These are phyloP conservation scores for Aureobasidium pullulans DNA, from an alignment of 2,329 filamentous ascomycete genomes.

Conservation along the genomic window DNA sequence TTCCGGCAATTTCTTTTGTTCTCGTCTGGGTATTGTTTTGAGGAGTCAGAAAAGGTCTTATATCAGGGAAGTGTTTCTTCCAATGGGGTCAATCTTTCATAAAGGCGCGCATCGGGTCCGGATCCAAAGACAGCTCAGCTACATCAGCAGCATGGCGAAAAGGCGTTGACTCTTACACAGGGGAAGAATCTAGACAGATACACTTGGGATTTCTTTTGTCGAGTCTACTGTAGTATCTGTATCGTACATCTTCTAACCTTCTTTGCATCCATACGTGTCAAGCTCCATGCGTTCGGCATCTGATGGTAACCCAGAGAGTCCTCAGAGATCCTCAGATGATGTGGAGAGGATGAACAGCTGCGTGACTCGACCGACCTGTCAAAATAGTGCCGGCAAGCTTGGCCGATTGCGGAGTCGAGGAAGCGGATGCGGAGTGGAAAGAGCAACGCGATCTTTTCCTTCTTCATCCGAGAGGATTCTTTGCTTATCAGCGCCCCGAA, in stretches of 20 bases:
- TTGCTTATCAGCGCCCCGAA: slow-evolving; percentile 9
- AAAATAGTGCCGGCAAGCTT: not conserved
- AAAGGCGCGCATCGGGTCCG: slow-evolving; percentile 6
- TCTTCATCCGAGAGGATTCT: not conserved
- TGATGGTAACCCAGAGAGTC: too few relatives aligned
- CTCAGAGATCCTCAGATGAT: not conserved
- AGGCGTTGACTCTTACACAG: slow-evolving; percentile 3
- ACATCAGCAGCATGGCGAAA: slow-evolving; percentile 11
- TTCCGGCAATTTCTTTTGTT: not conserved
- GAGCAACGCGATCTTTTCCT: not conserved
- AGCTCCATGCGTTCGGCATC: too few relatives aligned
- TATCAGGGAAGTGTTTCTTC: not conserved
- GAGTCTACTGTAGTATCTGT: not conserved
- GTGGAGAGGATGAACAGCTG: not conserved
- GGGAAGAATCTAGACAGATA: not conserved
- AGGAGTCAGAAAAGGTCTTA: not conserved
- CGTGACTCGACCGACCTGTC: not conserved
- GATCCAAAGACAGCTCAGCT: slow-evolving; percentile 7
- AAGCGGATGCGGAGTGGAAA: not conserved
- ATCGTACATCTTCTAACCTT: not conserved
- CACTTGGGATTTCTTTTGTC: slow-evolving; percentile 8
- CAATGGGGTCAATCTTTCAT: slow-evolving; percentile 6
- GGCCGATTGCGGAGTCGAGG: not conserved
- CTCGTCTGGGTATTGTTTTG: slow-evolving; percentile 3
- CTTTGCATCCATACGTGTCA: not conserved